phyloP scores from a whole-genome alignment of 768 basidiomycete genomes.

The Clavaria fumosa region DNA sequence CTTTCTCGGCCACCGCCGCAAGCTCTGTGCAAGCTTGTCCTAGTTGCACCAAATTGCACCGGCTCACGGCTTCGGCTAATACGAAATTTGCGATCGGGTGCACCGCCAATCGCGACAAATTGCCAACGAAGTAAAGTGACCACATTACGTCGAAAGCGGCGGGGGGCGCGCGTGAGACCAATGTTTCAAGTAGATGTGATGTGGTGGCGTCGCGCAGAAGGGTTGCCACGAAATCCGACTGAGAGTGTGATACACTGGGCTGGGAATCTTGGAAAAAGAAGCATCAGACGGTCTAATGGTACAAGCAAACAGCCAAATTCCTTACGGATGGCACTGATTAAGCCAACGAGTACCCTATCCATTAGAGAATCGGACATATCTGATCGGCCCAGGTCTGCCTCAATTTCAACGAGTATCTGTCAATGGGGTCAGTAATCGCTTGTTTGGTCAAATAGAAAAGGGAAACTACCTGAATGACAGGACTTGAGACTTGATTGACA shows the following conservation, averaged over 20 bases:
- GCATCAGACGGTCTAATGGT: not conserved
- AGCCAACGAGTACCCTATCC: constrained; percentile 65
- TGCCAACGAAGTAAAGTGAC: constrained; percentile 61
- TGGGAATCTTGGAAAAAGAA: constrained; percentile 23
- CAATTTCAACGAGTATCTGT: constrained; percentile 73
- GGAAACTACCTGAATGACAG: constrained; percentile 45
- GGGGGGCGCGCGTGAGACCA: constrained; percentile 48
- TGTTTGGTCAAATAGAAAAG: constrained; percentile 5
- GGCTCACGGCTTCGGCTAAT: constrained; percentile 59
- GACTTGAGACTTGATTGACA: constrained; percentile 62
- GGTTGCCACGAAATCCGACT: constrained; percentile 68
- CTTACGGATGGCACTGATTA: constrained; percentile 52
- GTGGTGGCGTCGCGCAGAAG: constrained; percentile 77
- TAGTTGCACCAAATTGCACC: constrained; percentile 43
- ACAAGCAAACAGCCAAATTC: constrained; percentile 8
- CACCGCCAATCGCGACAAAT: constrained; percentile 51
- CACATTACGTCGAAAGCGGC: constrained; percentile 54
- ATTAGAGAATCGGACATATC: constrained; percentile 56
- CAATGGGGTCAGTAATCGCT: constrained; percentile 3
- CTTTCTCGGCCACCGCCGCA: constrained; percentile 34
- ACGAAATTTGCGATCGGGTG: constrained; percentile 96
- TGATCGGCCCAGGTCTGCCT: constrained; percentile 47
- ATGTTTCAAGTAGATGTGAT: constrained; percentile 78
- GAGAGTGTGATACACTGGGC: constrained; percentile 24
- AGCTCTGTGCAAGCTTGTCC: constrained; percentile 44